Evolutionary conservation across 73 alveolate species (phyloP).

Genomic region (Paraurostyla sp.): DNA sequence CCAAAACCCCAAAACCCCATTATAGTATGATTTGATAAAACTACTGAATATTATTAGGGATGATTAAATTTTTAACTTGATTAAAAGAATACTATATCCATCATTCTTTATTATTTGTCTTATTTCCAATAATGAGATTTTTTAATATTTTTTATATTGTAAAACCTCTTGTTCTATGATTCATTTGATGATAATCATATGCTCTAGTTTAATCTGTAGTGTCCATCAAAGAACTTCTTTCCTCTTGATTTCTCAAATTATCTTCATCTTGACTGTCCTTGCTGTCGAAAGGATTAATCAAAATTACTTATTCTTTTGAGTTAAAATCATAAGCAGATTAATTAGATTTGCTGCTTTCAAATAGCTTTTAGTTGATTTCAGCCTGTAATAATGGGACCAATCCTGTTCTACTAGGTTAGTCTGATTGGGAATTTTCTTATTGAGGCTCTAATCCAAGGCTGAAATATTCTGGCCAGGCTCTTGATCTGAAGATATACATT

Average conservation of each 20-base stretch:
- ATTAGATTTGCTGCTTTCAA: background rate
- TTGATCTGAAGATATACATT: slow-evolving; percentile 21
- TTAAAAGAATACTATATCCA: too few species aligned
- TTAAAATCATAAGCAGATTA: background rate
- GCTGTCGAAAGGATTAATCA: slow-evolving; percentile 12
- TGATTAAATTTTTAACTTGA: background rate
- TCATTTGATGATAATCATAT: background rate
- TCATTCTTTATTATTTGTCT: background rate
- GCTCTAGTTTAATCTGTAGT: background rate
- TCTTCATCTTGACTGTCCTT: background rate
- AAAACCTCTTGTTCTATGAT: background rate
- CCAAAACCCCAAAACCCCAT: slow-evolving; percentile 22
- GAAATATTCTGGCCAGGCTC: slow-evolving; percentile 44
- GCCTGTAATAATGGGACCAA: slow-evolving; percentile 26
- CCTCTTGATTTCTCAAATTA: background rate
- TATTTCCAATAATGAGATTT: background rate
- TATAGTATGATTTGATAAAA: background rate
- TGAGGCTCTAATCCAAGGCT: slow-evolving; percentile 40
- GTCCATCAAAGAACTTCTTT: background rate
- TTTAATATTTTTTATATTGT: background rate
- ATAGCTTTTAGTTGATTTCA: slow-evolving; percentile 1
- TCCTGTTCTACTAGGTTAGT: background rate
- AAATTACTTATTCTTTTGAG: slow-evolving; percentile 13
- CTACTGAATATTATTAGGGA: too few species aligned
- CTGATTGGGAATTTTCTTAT: background rate